These are phyloP conservation scores for Stellera chamaejasme DNA, from an alignment of 345 rosid species.

Conservation along the genomic window DNA sequence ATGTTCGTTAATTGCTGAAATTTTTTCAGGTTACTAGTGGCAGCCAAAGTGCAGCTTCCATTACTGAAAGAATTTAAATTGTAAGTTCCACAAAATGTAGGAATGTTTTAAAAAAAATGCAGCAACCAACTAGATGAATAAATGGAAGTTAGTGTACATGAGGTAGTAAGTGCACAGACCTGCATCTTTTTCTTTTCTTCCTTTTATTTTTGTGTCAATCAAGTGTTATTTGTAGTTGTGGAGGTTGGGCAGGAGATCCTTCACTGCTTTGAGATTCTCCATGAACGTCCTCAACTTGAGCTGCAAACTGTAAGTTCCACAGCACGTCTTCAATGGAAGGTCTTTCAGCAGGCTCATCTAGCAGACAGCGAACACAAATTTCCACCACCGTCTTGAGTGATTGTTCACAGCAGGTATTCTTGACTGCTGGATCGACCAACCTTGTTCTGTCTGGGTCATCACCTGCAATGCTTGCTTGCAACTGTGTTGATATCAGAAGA, in stretches of 20 bases:
- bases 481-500: slow-evolving; percentile 24
- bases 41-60: too few relatives aligned
- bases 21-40: too few relatives aligned
- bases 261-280: slow-evolving; percentile 61
- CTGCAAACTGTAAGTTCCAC: slow-evolving; percentile 93
- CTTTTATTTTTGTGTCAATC: too few relatives aligned
- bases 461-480: slow-evolving; percentile 40
- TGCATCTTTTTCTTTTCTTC: background rate
- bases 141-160: background rate
- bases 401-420: slow-evolving; percentile 55
- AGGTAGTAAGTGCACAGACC: slow-evolving; percentile 9
- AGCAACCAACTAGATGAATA: background rate
- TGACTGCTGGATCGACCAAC: slow-evolving; percentile 50
- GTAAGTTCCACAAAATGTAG: too few relatives aligned
- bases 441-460: slow-evolving; percentile 51
- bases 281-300: slow-evolving; percentile 79
- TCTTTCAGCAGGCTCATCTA: slow-evolving; percentile 44
- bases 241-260: slow-evolving; percentile 40
- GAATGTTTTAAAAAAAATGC: too few relatives aligned
- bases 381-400: slow-evolving; percentile 79
- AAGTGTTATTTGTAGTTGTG: slow-evolving; percentile 16
- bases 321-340: slow-evolving; percentile 86
- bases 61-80: too few relatives aligned
- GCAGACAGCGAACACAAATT: slow-evolving; percentile 67
- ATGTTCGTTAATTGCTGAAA: too few relatives aligned